Evolutionary conservation across 2,329 filamentous ascomycete species (phyloP), one percentile per base, ranked within the genome.

Genomic region (Fonsecaea monophora): DNA sequence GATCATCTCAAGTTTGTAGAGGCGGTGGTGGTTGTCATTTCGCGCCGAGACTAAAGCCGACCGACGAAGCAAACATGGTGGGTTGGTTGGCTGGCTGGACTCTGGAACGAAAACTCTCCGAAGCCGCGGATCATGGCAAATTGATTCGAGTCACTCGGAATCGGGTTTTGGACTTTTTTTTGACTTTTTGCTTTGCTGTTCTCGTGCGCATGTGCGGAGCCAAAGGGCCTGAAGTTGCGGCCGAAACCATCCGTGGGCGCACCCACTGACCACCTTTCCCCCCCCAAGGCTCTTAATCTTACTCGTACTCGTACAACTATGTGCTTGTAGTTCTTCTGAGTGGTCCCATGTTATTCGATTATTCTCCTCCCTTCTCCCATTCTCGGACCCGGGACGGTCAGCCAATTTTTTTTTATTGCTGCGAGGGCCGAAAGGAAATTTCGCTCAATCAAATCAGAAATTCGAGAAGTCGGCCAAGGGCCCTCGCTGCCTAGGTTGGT

Each of bases 201-300:
- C 30, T 60, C 59, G 59, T 18, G 42, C 59, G 59, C 45, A 53
- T 15, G 10, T 30, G 59, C 45, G 59, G 59, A 40, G 59, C 50
- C 35, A 7, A 30, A 25, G 32, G 45, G 48, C 21, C 25, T 18
- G 42, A 53, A 30, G 21, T 61, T 61, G 59, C 59, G 59, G 59
- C 59, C 59, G 59, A 61, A 21, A 61, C 42, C 18, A 34, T 32
- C 40, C 57, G 57, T 60, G 40, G 58, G 40, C 40, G 57, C 57
- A 21, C 13, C 21, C 7, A n/a, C 6, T 13, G 35, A 34, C 35
- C 32, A 25, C 25, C 25, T 25, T 25, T 3, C 25, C 25, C 25
- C 25, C 25, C 25, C 25, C 25, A 2, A 25, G 3, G 25, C 25
- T 25, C 25, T 25, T 25, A 1, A 1, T 25, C 25, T 25, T 25